A percentile compares a stretch with the other conserved stretches of the same genome.
Evolutionary conservation across 805 yeast species (phyloP).

Genomic region (Saccharomycopsis sp.): DNA sequence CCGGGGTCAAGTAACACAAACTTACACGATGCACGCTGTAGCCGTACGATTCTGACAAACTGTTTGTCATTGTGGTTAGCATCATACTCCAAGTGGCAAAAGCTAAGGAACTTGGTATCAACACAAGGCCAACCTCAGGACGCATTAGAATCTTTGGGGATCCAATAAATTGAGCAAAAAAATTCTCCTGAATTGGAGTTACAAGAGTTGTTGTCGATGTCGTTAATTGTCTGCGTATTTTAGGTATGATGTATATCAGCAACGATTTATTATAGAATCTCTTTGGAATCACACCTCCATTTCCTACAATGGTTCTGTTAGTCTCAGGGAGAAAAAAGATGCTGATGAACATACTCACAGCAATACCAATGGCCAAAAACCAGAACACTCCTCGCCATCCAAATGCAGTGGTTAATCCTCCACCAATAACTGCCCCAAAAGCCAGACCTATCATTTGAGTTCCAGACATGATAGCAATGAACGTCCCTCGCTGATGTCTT

Average conservation of each 20-base stretch:
- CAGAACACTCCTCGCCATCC: constrained; percentile 74
- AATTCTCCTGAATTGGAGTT: constrained; percentile 1
- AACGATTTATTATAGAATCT: constrained; percentile 32
- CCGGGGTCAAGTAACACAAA: constrained; percentile 68
- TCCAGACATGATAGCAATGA: constrained; percentile 62
- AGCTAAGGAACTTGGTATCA: constrained; percentile 5
- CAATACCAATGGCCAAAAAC: constrained; percentile 64
- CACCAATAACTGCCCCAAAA: constrained; percentile 68
- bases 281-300: constrained; percentile 56
- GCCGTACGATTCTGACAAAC: constrained; percentile 44
- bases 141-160: constrained; percentile 6
- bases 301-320: constrained; percentile 62
- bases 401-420: constrained; percentile 40
- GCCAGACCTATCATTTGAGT: constrained; percentile 66
- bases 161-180: constrained; percentile 3
- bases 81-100: constrained; percentile 67
- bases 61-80: constrained; percentile 57
- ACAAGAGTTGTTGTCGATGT: constrained; percentile 27
- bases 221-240: constrained; percentile 27
- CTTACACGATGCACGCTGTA: constrained; percentile 56
- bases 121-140: constrained; percentile 7
- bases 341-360: constrained; percentile 32
- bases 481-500: constrained; percentile 59
- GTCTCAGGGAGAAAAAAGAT: constrained; percentile 66
- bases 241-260: constrained; percentile 35